phyloP scores from a whole-genome alignment of 805 yeast species.

The Saccharomycopsis synnaedendra region DNA sequence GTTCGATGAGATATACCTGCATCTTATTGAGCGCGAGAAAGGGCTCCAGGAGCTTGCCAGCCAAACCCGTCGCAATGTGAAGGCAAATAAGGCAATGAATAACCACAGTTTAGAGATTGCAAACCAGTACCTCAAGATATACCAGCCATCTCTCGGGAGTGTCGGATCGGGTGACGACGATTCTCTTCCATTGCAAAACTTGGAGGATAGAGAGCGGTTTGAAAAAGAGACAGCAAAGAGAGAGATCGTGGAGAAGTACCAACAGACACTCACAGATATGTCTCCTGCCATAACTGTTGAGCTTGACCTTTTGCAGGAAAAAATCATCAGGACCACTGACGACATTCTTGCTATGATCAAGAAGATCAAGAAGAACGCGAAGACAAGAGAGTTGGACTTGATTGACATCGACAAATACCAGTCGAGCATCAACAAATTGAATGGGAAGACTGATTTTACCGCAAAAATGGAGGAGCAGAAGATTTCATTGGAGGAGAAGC shows the following conservation, averaged over 20 bases:
- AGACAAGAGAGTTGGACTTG: constrained; percentile 12
- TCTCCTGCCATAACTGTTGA: constrained; percentile 14
- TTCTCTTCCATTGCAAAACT: background rate
- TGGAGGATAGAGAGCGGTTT: constrained; percentile 1
- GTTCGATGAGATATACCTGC: constrained; percentile 2
- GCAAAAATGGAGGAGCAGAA: constrained; percentile 13
- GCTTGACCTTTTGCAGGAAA: constrained; percentile 11
- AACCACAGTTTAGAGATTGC: constrained; percentile 11
- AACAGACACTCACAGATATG: constrained; percentile 7
- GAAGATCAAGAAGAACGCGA: constrained; percentile 7
- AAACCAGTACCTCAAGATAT: constrained; percentile 4
- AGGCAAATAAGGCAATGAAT: constrained; percentile 5
- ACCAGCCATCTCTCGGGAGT: constrained; percentile 1
- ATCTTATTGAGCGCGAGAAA: constrained; percentile 3
- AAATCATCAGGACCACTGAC: constrained; percentile 7
- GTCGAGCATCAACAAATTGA: constrained; percentile 11
- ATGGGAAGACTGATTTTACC: constrained; percentile 1
- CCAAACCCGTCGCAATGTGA: constrained; percentile 6
- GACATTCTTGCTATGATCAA: constrained; percentile 13
- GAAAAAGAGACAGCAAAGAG: background rate
- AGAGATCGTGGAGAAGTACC: constrained; percentile 10
- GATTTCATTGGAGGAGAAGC: constrained; percentile 2
- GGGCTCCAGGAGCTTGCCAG: constrained; percentile 2
- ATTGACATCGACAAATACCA: constrained; percentile 13
- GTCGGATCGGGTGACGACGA: background rate